Evolutionary conservation across 2,329 filamentous ascomycete genomes (phyloP), one percentile per base, ranked within the genome.

Genomic region (Sporothrix brunneoviolacea): DNA sequence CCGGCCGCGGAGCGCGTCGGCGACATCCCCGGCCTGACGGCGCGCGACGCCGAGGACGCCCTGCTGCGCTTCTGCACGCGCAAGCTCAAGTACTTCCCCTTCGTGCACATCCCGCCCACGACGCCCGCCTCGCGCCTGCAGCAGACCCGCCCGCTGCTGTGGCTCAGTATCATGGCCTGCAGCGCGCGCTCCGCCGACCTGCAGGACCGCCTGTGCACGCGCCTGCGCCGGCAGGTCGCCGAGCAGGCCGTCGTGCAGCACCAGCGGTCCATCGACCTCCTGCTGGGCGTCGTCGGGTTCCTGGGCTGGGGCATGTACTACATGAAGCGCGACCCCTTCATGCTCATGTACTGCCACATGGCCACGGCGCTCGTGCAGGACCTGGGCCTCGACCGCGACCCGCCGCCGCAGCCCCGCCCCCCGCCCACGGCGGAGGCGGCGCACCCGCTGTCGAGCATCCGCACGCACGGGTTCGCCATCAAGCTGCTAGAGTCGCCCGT

Each of bases 181-280:
- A 68, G 70, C 3, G 66, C 67, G 33, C 72, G 67, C 74, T 53
- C 44, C 58, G 0, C 59, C 59, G 1, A 54, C 73, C n/a, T 64
- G 64, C 53, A 54, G 42, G 38, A 44, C 4, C 30, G 32, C 2
- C 38, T 52, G 16, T 44, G 44, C 30, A 15, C 38, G 7, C 45
- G 32, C 8, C 41, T 54, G 18, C 45, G 42, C 8, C 27, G 44
- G 4, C 28, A 30, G 19, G 37, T 54, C 9, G 41, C 53, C 30
- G 65, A 68, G 3, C 66, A 63, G 37, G 63, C 76, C 3, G 69
- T 79, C 4, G 52, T 74, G 16, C 65, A 73, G 18, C 64, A 68
- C 24, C 72, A 76, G 49, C 67, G 69, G 24, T 69, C 61, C 27
- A 62, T 78, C 38, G 77, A 81, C 55, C 54, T 79, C 9, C 60